Conservation (phyloP, 139 green algal genomes). For the Ulvella scutata region DNA sequence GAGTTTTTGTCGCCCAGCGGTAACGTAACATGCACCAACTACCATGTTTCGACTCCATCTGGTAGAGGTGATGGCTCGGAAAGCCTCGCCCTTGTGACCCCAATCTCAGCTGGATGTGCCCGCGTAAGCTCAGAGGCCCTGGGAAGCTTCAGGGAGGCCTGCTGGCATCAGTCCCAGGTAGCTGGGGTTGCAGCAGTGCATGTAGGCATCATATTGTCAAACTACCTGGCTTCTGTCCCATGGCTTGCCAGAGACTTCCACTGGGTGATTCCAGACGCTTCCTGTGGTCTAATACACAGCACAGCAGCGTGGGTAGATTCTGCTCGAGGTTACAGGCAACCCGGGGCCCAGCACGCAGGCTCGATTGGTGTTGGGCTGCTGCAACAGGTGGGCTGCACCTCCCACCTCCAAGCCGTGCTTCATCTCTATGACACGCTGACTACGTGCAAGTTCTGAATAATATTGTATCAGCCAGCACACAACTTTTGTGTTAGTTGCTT, state of each 20-base stretch:
- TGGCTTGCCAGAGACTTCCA: conserved; percentile 57
- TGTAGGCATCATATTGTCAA: conserved; percentile 10
- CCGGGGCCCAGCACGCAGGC: no score
- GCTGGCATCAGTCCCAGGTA: neutral
- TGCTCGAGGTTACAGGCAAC: no score
- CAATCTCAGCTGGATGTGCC: conserved; percentile 10
- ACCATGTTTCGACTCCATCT: conserved; percentile 24
- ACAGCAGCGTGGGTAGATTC: conserved; percentile 27
- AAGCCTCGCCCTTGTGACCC: conserved; percentile 36
- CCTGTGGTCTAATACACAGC: conserved; percentile 20
- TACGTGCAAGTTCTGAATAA: no score
- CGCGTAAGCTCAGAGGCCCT: neutral
- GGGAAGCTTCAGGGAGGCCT: neutral
- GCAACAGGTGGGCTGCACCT: no score
- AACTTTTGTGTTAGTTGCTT: no score
- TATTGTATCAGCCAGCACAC: no score
- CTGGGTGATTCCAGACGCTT: conserved; percentile 41
- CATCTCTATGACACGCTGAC: no score
- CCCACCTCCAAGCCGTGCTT: no score
- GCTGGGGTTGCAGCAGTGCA: conserved; percentile 12
- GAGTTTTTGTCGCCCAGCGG: neutral
- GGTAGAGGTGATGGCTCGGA: conserved; percentile 42
- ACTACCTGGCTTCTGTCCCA: conserved; percentile 18
- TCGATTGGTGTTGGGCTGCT: no score
- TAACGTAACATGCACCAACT: conserved; percentile 14